Evolutionary conservation across 768 basidiomycete genomes (phyloP).

Genomic region (Leccinum obscurum): DNA sequence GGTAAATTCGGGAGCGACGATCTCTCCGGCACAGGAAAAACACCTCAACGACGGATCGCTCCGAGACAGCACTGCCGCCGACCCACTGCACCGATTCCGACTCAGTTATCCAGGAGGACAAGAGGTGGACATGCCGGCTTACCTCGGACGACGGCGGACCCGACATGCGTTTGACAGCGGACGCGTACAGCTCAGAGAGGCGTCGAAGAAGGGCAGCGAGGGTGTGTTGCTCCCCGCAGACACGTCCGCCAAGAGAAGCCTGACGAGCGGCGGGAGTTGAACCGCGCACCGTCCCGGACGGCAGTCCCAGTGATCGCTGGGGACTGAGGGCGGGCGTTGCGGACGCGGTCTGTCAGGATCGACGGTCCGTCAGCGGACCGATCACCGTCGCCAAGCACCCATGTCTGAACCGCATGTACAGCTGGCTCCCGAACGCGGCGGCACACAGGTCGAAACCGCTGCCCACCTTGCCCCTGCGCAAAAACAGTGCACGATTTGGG

Average conservation of each 20-base stretch:
- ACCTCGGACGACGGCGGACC: conserved; percentile 46
- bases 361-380: conserved; percentile 1
- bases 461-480: conserved; percentile 95
- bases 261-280: conserved; percentile 77
- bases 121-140: conserved; percentile 39
- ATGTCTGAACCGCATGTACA: background rate
- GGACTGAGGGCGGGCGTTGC: conserved; percentile 57
- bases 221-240: conserved; percentile 97
- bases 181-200: conserved; percentile 42
- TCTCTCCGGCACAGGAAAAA: conserved; percentile 37
- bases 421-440: conserved; percentile 48
- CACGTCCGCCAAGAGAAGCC: conserved; percentile 92
- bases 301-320: conserved; percentile 63
- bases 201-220: conserved; percentile 51
- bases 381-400: background rate
- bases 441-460: conserved; percentile 96
- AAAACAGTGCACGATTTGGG: conserved; percentile 96
- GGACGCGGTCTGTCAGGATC: conserved; percentile 12
- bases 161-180: background rate
- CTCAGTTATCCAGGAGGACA: background rate
- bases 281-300: conserved; percentile 53
- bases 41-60: conserved; percentile 44
- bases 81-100: conserved; percentile 45
- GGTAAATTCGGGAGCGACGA: background rate
- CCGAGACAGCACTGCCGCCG: background rate